Conservation (phyloP, 108 stramenopile species). For the Cylindrotheca closterium region DNA sequence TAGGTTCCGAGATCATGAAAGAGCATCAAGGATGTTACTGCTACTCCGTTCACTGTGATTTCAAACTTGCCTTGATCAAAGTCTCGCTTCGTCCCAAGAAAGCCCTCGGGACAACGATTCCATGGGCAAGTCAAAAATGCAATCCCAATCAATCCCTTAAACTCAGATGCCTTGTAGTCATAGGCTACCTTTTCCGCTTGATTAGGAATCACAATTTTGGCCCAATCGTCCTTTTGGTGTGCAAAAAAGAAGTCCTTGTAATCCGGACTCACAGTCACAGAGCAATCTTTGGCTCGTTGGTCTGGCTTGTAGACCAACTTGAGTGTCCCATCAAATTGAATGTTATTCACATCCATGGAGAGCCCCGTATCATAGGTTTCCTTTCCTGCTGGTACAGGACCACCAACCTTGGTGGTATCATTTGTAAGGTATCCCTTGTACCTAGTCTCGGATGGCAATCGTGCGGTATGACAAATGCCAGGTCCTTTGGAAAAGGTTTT, state of each 20-base stretch:
- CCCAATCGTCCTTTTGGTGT: slow-evolving; percentile 23
- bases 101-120: slow-evolving; percentile 23
- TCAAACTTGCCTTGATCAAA: slow-evolving; percentile 15
- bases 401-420: slow-evolving; percentile 22
- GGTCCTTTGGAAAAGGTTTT: slow-evolving; percentile 20
- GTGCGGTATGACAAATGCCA: slow-evolving; percentile 45
- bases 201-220: slow-evolving; percentile 40
- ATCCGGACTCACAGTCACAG: slow-evolving; percentile 32
- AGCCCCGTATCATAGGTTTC: slow-evolving; percentile 32
- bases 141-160: slow-evolving; percentile 32
- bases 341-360: background rate
- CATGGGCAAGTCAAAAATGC: slow-evolving; percentile 27
- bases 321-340: background rate
- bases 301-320: slow-evolving; percentile 6
- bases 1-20: slow-evolving; percentile 2
- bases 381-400: slow-evolving; percentile 1
- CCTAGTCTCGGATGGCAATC: slow-evolving; percentile 43
- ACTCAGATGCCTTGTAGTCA: slow-evolving; percentile 13
- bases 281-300: slow-evolving; percentile 1
- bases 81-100: slow-evolving; percentile 14
- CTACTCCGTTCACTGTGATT: slow-evolving; percentile 11
- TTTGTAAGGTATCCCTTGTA: slow-evolving; percentile 32
- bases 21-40: background rate
- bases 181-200: slow-evolving; percentile 28
- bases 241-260: slow-evolving; percentile 45